These are phyloP conservation scores for Leersia perrieri DNA, from an alignment of 176 grass and related monocot species.

Conservation along the genomic window DNA sequence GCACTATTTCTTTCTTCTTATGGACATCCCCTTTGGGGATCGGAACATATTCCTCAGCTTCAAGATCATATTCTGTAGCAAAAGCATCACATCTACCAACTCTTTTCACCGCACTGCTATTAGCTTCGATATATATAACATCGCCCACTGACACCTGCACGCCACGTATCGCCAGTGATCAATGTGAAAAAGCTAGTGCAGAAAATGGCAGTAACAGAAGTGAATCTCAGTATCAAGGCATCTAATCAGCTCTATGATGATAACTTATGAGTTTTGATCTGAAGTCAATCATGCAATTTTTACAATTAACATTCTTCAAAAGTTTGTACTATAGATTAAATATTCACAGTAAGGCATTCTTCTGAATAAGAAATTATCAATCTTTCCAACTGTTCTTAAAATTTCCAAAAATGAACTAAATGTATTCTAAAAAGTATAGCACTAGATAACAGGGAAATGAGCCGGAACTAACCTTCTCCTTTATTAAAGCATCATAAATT, in stretches of 20 bases:
- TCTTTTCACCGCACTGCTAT: constrained; percentile 97
- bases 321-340: background rate
- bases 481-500: constrained; percentile 97
- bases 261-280: background rate
- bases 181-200: constrained; percentile 10
- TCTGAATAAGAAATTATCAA: background rate
- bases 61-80: constrained; percentile 98
- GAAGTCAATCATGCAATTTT: background rate
- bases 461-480: constrained; percentile 76
- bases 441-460: background rate
- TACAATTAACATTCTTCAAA: background rate
- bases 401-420: background rate
- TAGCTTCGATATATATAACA: constrained; percentile 98
- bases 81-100: constrained; percentile 99
- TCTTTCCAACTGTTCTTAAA: background rate
- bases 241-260: background rate
- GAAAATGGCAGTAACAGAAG: constrained; percentile 12
- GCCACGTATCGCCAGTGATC: constrained; percentile 15
- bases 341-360: background rate
- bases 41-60: constrained; percentile 98
- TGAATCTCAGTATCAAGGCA: background rate
- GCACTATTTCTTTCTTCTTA: constrained; percentile 97
- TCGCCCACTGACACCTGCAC: constrained; percentile 83
- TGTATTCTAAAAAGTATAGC: background rate
- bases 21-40: constrained; percentile 97